Base-by-base conservation (phyloP, 2,329 filamentous ascomycete genomes). In the Knufia fluminis region DNA sequence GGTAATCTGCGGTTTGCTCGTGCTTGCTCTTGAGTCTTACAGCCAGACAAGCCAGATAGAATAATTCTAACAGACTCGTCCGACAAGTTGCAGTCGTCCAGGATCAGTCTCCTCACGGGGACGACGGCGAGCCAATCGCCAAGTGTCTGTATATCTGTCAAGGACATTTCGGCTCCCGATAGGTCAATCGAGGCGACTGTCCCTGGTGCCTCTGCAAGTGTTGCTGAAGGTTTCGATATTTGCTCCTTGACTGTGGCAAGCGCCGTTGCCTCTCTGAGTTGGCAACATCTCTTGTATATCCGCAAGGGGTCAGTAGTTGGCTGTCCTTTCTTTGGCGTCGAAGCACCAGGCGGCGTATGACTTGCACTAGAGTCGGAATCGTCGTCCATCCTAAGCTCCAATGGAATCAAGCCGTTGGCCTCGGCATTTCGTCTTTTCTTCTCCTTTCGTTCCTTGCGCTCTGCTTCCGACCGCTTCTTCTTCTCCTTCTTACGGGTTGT, bases 81-180 rank as follows among this genome's bases (percentile, higher is more conserved):
- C 1, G 78, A 86, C 32, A 98, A 69, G 4, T 88, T 86, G 52
- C 88, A 91, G 62, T 94, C 87, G 60, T 96, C 90, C 48, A 97
- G 69, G 4, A 94, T 74, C 0, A 98, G 69, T 60, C 94, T 88
- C 57, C 86, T 84, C 2, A 97, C 83, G 0, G 92, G 91, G 0
- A 97, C 91, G 4, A 98, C 82, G 3, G 92, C 91, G 35, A 98
- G 74, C 73, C 91, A 98, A 64, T 98, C 92, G 44, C 90, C 87
- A 1, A 98, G 74, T 0, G 92, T 96, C 45, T 90, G 68, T 22
- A 95, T 75, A 63, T 98, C 92, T 2, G 84, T 78, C 40, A 94
- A 68, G 52, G 91, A 85, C 68, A 98, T 76, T 63, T 83, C 82
- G 55, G 92, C 94, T 14, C 86, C 86, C 0, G 84, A 89, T 19